Conservation (phyloP, 75 land plant genomes). For the Pinus tabuliformis region DNA sequence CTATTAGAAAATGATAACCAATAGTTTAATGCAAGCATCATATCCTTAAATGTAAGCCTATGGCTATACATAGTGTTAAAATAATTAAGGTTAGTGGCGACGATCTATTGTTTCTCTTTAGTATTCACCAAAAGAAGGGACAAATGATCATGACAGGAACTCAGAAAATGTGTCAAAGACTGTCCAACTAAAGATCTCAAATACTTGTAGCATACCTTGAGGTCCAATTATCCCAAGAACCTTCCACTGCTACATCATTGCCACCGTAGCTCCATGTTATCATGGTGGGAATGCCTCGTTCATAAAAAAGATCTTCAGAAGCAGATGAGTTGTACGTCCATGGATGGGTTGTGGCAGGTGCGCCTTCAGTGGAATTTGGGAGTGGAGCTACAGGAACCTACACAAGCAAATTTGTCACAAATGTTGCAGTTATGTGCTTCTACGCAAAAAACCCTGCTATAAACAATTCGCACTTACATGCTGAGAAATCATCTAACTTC, state of each 20-base stretch:
- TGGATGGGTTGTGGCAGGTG: conserved; percentile 15
- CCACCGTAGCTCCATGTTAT: conserved; percentile 89
- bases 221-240: conserved; percentile 97
- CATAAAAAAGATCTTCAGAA: conserved; percentile 21
- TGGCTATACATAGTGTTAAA: not conserved
- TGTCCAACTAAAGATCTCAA: not conserved
- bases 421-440: not conserved
- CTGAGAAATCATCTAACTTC: not conserved
- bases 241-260: conserved; percentile 71
- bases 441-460: not conserved
- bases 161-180: not conserved
- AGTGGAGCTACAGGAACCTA: conserved; percentile 59
- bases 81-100: not conserved
- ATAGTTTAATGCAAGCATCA: not conserved
- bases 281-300: conserved; percentile 54
- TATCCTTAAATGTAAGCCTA: not conserved
- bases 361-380: conserved; percentile 25
- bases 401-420: not conserved
- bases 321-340: conserved; percentile 31
- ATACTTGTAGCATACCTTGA: conserved; percentile 43
- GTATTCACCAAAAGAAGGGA: not conserved
- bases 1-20: not conserved
- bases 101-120: not conserved
- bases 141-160: not conserved
- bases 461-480: not conserved